These are phyloP conservation scores for Starmerella etchellsii DNA, from an alignment of 805 yeast genomes.

Conservation along the genomic window DNA sequence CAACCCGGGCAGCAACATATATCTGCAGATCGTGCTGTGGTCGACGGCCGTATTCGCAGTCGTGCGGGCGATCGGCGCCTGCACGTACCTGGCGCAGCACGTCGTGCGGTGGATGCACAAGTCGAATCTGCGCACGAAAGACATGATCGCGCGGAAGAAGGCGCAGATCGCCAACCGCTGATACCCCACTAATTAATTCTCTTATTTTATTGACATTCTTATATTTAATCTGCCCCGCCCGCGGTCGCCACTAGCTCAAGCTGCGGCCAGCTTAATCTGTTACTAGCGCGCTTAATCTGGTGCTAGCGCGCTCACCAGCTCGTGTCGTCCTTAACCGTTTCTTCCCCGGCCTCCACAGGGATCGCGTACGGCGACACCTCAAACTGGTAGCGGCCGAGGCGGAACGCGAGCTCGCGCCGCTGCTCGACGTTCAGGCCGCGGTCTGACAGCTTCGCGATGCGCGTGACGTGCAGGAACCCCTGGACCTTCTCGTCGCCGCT, in stretches of 20 bases:
- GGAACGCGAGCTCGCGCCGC: slow-evolving; percentile 70
- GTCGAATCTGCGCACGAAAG: slow-evolving; percentile 19
- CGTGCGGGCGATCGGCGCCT: slow-evolving; percentile 73
- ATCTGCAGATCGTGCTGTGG: slow-evolving; percentile 79
- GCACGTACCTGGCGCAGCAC: slow-evolving; percentile 46
- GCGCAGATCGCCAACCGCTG: not conserved
- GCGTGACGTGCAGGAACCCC: slow-evolving; percentile 69
- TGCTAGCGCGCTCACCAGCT: not conserved
- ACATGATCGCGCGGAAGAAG: slow-evolving; percentile 10
- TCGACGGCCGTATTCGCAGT: slow-evolving; percentile 75
- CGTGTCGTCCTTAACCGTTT: not conserved
- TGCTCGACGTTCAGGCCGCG: slow-evolving; percentile 68
- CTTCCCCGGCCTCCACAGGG: slow-evolving; percentile 76
- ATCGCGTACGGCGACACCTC: slow-evolving; percentile 95
- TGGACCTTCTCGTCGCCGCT: slow-evolving; percentile 35
- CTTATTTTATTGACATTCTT: not conserved
- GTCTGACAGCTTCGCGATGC: slow-evolving; percentile 59
- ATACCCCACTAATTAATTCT: not conserved
- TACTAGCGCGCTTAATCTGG: not conserved
- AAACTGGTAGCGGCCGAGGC: slow-evolving; percentile 67
- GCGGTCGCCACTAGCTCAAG: no score
- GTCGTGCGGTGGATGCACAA: slow-evolving; percentile 20
- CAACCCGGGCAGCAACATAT: slow-evolving; percentile 54
- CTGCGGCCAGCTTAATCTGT: not conserved
- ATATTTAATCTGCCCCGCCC: no score